phyloP scores from a whole-genome alignment of 2,329 filamentous ascomycete species.

The Scopulariopsis brevicaulis region DNA sequence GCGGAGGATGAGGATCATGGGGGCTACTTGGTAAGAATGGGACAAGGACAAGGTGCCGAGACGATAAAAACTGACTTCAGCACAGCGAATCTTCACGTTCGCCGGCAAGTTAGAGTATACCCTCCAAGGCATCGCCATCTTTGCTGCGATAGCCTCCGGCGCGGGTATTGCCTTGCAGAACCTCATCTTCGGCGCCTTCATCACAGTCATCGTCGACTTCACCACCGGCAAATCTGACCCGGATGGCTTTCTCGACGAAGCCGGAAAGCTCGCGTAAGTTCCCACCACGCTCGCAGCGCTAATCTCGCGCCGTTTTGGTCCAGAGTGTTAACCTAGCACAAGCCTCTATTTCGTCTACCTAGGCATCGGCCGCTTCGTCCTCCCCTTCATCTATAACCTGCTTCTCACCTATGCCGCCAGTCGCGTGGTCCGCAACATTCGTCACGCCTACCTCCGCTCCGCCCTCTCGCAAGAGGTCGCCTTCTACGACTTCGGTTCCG shows the following conservation, averaged over 20 bases:
- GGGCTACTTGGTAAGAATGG: background rate
- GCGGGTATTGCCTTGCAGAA: conserved; percentile 39
- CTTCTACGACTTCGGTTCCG: conserved; percentile 35
- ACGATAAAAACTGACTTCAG: background rate
- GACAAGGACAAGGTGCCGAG: background rate
- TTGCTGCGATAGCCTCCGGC: conserved; percentile 23
- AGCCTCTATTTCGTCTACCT: conserved; percentile 48
- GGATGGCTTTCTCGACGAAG: conserved; percentile 33
- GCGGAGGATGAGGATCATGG: background rate
- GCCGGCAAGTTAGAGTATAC: conserved; percentile 7
- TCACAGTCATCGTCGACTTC: conserved; percentile 46
- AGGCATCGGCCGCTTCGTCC: conserved; percentile 39
- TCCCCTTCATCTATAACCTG: conserved; percentile 33
- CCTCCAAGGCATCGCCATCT: conserved; percentile 9
- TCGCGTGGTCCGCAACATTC: conserved; percentile 33
- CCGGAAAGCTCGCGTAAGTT: conserved; percentile 31
- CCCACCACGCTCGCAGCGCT: background rate
- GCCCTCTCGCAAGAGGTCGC: conserved; percentile 31
- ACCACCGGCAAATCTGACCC: conserved; percentile 29
- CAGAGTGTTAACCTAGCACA: background rate
- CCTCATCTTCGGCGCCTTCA: conserved; percentile 41
- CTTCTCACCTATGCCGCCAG: conserved; percentile 37
- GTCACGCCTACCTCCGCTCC: conserved; percentile 23
- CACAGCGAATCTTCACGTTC: conserved; percentile 8
- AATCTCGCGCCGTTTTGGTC: background rate